These are phyloP conservation scores for Cladophialophora yegresii DNA, from an alignment of 2,329 filamentous ascomycete species.

Conservation along the genomic window DNA sequence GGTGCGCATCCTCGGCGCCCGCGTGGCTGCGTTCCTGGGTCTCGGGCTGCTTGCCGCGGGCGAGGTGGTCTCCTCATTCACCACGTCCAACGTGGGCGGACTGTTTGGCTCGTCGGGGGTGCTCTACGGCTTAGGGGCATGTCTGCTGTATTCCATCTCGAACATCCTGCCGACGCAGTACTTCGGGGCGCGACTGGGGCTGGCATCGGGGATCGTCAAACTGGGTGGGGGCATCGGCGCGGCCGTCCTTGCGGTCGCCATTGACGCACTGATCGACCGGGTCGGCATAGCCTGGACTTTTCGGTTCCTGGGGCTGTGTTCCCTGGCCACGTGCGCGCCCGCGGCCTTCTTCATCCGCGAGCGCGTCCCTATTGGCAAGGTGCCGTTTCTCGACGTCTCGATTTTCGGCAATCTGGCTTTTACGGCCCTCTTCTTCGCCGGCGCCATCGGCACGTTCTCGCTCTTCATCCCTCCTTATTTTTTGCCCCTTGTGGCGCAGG, in stretches of 20 bases:
- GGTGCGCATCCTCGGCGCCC: conserved; percentile 54
- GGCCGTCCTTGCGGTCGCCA: conserved; percentile 54
- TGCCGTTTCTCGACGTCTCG: conserved; percentile 55
- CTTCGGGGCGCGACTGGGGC: conserved; percentile 56
- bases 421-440: conserved; percentile 55
- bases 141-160: conserved; percentile 51
- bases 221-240: conserved; percentile 60
- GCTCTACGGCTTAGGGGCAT: conserved; percentile 51
- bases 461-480: conserved; percentile 65
- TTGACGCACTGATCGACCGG: conserved; percentile 52
- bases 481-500: conserved; percentile 58
- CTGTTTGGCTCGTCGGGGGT: conserved; percentile 55
- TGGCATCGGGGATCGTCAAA: conserved; percentile 59
- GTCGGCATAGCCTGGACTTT: conserved; percentile 57
- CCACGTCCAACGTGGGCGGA: conserved; percentile 49
- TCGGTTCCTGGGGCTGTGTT: conserved; percentile 56
- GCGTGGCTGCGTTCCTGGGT: conserved; percentile 52
- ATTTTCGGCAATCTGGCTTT: conserved; percentile 58
- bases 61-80: conserved; percentile 51
- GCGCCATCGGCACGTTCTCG: conserved; percentile 61
- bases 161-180: conserved; percentile 57
- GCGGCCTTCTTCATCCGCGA: conserved; percentile 58
- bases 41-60: conserved; percentile 55
- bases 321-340: conserved; percentile 57
- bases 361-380: conserved; percentile 45